Evolutionary conservation across 225 moss, liverwort and hornwort genomes (phyloP), one percentile per base, ranked within the genome.

Genomic region (Asterella californica): DNA sequence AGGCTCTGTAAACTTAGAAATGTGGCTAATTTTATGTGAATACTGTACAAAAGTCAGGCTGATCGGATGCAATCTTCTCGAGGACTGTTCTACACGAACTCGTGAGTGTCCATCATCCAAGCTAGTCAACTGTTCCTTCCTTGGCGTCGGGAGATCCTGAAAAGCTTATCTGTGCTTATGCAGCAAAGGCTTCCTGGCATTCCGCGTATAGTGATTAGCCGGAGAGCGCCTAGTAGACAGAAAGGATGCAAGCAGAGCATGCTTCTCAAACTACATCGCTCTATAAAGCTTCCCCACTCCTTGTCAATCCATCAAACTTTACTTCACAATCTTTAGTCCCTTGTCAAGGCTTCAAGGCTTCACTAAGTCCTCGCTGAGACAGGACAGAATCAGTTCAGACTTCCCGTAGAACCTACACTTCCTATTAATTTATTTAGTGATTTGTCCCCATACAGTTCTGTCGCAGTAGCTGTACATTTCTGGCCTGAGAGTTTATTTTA

Each of bases 91-190:
- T 59, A 62, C 25, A 62, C 25, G 62, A n/a, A 29, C 62, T 62
- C 22, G 62, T 62, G 62, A 62, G 62, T 24, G 62, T 24, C 6
- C n/a, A 62, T 33, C 32, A 14, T 33, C 30, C 64, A 30, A 30
- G 64, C 64, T 30, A 65, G 64, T 65, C 6, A 32, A 32, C 6
- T 9, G 64, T 30, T 65, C 32, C 10, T 42, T 42, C 64, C 64
- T 65, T 65, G 64, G 14, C 32, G 32, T 65, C 64, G 29, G 64
- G 64, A 30, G 64, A 67, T 67, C 67, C 67, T 34, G 36, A 67
- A 67, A 67, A 67, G 34, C 4, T 36, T 1, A 36, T 32, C 62
- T 62, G 62, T 32, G 65, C 67, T 67, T 67, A 67, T 36, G 67
- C 67, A 67, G 67, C 67, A 67, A 67, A 18, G 67, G 36, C 34